phyloP scores from a whole-genome alignment of 2,329 filamentous ascomycete species.

The Colletotrichum cordylinicola region DNA sequence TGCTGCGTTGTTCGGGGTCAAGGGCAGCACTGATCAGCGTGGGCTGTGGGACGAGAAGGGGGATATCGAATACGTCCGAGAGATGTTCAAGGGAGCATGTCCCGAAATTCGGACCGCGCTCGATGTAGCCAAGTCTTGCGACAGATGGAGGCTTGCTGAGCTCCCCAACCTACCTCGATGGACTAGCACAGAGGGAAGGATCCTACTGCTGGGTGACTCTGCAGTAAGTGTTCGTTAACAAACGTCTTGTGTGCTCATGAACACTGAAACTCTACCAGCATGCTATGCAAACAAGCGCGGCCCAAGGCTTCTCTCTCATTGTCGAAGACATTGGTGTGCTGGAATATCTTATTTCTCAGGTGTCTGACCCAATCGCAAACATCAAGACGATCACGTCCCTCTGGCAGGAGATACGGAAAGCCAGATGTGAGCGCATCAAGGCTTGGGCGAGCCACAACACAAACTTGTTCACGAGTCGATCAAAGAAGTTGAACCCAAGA shows the following conservation, averaged over 20 bases:
- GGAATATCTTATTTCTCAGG: not conserved
- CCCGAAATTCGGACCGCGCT: slow-evolving; percentile 21
- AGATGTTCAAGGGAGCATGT: slow-evolving; percentile 15
- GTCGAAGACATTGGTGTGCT: not conserved
- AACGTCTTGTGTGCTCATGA: accelerated
- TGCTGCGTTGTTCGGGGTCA: slow-evolving; percentile 23
- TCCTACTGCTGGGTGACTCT: slow-evolving; percentile 24
- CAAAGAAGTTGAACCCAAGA: not conserved
- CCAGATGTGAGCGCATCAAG: slow-evolving; percentile 25
- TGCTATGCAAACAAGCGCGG: not conserved
- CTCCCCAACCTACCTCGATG: slow-evolving; percentile 26
- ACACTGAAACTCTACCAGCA: not conserved
- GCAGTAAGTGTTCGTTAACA: not conserved
- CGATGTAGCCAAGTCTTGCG: slow-evolving; percentile 17
- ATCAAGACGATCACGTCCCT: not conserved
- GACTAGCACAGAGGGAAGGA: slow-evolving; percentile 22
- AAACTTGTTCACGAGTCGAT: not conserved
- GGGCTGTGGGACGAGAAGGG: slow-evolving; percentile 28
- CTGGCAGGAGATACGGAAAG: slow-evolving; percentile 26
- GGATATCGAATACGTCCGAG: slow-evolving; percentile 25
- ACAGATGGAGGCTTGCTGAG: slow-evolving; percentile 27
- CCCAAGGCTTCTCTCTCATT: not conserved
- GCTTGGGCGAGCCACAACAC: slow-evolving; percentile 23
- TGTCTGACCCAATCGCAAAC: not conserved
- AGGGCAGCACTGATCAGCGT: slow-evolving; percentile 24